phyloP scores from a whole-genome alignment of 495 filamentous ascomycete species.

The Parathielavia appendiculata region DNA sequence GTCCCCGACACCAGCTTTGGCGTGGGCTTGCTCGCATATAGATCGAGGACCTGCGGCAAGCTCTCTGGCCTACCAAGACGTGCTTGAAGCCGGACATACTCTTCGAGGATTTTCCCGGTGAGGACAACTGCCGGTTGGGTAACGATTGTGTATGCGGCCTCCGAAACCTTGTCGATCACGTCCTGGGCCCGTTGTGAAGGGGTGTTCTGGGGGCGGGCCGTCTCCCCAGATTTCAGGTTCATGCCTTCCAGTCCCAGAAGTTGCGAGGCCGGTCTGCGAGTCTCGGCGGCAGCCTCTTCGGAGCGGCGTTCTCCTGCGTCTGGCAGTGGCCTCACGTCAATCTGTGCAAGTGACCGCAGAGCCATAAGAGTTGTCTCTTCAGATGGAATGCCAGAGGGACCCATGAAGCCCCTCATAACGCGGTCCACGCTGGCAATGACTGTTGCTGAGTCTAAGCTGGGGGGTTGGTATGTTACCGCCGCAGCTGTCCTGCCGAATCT shows the following conservation, averaged over 20 bases:
- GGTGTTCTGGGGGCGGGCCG: conserved; percentile 2
- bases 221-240: conserved; percentile 15
- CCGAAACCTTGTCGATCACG: conserved; percentile 43
- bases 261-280: conserved; percentile 21
- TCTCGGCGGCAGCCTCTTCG: conserved; percentile 13
- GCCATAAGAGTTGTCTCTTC: conserved; percentile 31
- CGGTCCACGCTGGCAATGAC: conserved; percentile 28
- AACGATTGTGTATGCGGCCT: conserved; percentile 59
- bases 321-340: conserved; percentile 17
- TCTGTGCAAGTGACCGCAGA: conserved; percentile 28
- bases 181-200: conserved; percentile 20
- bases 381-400: conserved; percentile 30
- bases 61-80: conserved; percentile 64
- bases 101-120: conserved; percentile 59
- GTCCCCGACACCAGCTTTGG: conserved; percentile 56
- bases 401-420: conserved; percentile 29
- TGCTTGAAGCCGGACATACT: conserved; percentile 67
- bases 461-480: conserved; percentile 3
- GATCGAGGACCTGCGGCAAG: conserved; percentile 70
- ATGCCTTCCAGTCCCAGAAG: conserved; percentile 30
- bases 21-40: conserved; percentile 80
- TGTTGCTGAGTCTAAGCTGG: conserved; percentile 17
- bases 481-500: conserved; percentile 19
- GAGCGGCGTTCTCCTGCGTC: conserved; percentile 18
- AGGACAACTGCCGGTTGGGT: conserved; percentile 77